phyloP scores from a whole-genome alignment of 2,329 filamentous ascomycete species.

The Aspergillus brunneoviolaceus region DNA sequence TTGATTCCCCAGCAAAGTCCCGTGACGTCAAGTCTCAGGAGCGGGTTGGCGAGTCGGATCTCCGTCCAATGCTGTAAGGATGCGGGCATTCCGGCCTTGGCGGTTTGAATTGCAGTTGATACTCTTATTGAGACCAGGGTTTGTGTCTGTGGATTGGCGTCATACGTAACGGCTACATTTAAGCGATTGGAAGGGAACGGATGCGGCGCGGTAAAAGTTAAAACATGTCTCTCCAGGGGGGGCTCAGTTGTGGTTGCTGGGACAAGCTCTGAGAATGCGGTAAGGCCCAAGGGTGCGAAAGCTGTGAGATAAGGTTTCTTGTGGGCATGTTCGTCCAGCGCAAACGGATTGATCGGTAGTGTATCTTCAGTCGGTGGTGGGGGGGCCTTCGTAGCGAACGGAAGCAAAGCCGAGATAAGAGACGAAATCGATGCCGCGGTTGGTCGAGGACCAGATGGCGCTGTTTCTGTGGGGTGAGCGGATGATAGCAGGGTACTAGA shows the following conservation, averaged over 20 bases:
- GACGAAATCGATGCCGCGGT: slow-evolving; percentile 34
- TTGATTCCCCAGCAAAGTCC: slow-evolving; percentile 45
- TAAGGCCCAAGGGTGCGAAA: slow-evolving; percentile 67
- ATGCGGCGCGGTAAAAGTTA: slow-evolving; percentile 37
- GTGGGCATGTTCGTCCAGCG: slow-evolving; percentile 53
- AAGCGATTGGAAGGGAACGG: slow-evolving; percentile 38
- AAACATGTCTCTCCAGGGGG: slow-evolving; percentile 35
- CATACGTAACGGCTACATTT: slow-evolving; percentile 35
- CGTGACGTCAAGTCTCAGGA: slow-evolving; percentile 39
- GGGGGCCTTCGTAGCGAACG: slow-evolving; percentile 35
- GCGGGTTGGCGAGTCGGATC: slow-evolving; percentile 33
- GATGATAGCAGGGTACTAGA: slow-evolving; percentile 1
- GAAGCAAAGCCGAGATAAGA: slow-evolving; percentile 41
- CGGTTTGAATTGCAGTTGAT: slow-evolving; percentile 16
- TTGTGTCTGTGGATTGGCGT: slow-evolving; percentile 37
- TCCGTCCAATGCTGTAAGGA: slow-evolving; percentile 37
- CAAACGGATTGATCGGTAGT: slow-evolving; percentile 64
- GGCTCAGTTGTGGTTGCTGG: slow-evolving; percentile 18
- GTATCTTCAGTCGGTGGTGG: slow-evolving; percentile 32
- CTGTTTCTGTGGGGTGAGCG: background rate
- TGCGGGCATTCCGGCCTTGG: slow-evolving; percentile 28
- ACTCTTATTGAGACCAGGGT: slow-evolving; percentile 34
- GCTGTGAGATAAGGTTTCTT: slow-evolving; percentile 68
- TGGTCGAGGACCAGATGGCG: slow-evolving; percentile 28
- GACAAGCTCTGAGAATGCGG: slow-evolving; percentile 28